Evolutionary conservation across 345 rosid species (phyloP), one percentile per base, ranked within the genome.

Genomic region (Ceriops zippeliana): DNA sequence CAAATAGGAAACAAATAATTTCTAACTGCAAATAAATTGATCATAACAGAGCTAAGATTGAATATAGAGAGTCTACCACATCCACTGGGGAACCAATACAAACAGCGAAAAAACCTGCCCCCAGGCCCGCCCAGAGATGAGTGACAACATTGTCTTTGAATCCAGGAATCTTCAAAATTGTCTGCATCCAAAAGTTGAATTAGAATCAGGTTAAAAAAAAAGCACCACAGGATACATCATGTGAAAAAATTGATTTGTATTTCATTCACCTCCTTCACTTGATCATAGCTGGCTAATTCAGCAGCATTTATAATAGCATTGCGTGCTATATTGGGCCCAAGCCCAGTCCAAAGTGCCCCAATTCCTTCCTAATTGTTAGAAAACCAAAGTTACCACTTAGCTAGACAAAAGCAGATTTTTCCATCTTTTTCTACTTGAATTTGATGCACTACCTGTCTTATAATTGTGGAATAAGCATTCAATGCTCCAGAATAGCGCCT

Each of bases 11-110:
- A 42, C 49, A 42, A 42, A 42, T 42, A 42, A 13, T 42, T 42
- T 42, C 17, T 42, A 42, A 42, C 49, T 15, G 28, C 64, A 30
- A 34, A 59, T 16, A 52, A 38, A 56, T 26, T 34, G 20, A 30
- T 21, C 37, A 10, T 31, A 27, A 54, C 67, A 21, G 62, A 58
- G 42, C 38, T 30, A 20, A 52, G 72, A 22, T 67, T 66, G 73
- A 68, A 62, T 8, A 21, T 59, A 63, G 80, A 84, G 70, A 75
- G 35, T 34, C 8, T 85, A 96, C 99, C 99, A 92, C 99, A 73
- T 96, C 99, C 52, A 96, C 99, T 10, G 99, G 99, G 49, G 99
- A 96, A 62, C 99, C 99, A 65, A 96, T 85, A 73, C 98, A 92
- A 65, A 96, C 99, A 58, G 99, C 99, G 22, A 96, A 79, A 70